phyloP scores from a whole-genome alignment of 306 rosid genomes.

The Cicer judaicum region DNA sequence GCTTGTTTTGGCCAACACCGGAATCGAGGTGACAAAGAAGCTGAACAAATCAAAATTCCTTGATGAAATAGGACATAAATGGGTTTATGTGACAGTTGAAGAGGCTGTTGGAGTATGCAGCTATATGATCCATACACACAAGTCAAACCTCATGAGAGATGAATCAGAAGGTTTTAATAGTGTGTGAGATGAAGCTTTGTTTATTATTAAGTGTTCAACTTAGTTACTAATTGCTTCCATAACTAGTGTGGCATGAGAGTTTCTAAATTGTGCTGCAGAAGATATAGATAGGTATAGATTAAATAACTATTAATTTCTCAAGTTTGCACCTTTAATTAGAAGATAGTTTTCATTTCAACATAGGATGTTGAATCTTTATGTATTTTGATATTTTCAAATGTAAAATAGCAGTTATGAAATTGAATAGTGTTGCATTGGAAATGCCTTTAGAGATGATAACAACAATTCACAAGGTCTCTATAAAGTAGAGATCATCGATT shows the following conservation, averaged over 20 bases:
- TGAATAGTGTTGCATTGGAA: not conserved
- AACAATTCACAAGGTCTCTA: not conserved
- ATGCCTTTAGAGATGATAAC: not conserved
- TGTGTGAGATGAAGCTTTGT: conserved; percentile 52
- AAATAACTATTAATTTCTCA: conserved; percentile 18
- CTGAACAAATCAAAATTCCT: conserved; percentile 73
- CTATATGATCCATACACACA: conserved; percentile 66
- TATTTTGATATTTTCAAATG: conserved; percentile 21
- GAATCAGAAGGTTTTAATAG: conserved; percentile 65
- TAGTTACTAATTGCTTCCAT: conserved; percentile 18
- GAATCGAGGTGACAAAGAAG: conserved; percentile 92
- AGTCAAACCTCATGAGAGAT: conserved; percentile 56
- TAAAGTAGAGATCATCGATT: not conserved
- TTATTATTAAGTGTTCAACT: not conserved
- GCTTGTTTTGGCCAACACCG: conserved; percentile 88
- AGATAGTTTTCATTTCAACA: conserved; percentile 32
- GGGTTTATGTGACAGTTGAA: conserved; percentile 85
- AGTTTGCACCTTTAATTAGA: conserved; percentile 39
- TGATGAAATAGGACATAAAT: conserved; percentile 70
- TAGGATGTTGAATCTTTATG: conserved; percentile 37
- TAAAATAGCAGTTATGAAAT: conserved; percentile 25
- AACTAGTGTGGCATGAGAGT: conserved; percentile 33
- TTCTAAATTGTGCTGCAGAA: conserved; percentile 43
- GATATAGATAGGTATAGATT: conserved; percentile 27
- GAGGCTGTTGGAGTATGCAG: conserved; percentile 95